Evolutionary conservation across 2,329 filamentous ascomycete species (phyloP), one percentile per base, ranked within the genome.

Genomic region (Tolypocladium sp.): DNA sequence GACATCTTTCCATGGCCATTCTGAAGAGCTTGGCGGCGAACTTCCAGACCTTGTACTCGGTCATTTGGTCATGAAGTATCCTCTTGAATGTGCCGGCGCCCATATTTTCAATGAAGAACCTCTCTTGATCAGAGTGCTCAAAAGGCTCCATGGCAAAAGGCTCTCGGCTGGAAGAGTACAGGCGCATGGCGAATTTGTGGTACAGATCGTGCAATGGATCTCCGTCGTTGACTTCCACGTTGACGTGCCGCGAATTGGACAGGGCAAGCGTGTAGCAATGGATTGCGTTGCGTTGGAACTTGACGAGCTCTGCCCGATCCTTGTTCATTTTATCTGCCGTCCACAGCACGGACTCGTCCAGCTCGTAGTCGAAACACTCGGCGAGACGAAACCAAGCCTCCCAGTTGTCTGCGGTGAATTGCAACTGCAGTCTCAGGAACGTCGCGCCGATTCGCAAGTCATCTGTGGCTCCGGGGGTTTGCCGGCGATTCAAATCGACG

Each of bases 271-370:
- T 84, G 66, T 90, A 91, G 69, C 90, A 93, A 71, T 96, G 91
- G 53, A 96, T 92, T 1, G 91, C 87, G 66, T 85, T 85, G 38
- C 91, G 84, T 70, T 96, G 91, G 61, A 89, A 83, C 57, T 84
- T 85, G 30, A 91, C 82, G 52, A 96, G 74, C 60, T 95, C 91
- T 4, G 78, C 76, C 58, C 89, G 86, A 66, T 89, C 88, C 69
- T 89, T 93, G 73, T 96, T 96, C 74, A 96, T 87, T 73, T 95
- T 96, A 65, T 96, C 91, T 1, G 91, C 90, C 25, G 88, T 89
- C 92, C 92, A 96, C 6, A 92, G 83, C 6, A 95, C 89, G 8
- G 87, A 85, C 71, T 96, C 92, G 63, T 96, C 92, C 17, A 96
- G 77, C 66, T 95, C 91, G 56, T 90, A 88, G 71, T 96, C 92